These are phyloP conservation scores for Orychophragmus violaceus DNA, from an alignment of 345 rosid genomes.

Conservation along the genomic window DNA sequence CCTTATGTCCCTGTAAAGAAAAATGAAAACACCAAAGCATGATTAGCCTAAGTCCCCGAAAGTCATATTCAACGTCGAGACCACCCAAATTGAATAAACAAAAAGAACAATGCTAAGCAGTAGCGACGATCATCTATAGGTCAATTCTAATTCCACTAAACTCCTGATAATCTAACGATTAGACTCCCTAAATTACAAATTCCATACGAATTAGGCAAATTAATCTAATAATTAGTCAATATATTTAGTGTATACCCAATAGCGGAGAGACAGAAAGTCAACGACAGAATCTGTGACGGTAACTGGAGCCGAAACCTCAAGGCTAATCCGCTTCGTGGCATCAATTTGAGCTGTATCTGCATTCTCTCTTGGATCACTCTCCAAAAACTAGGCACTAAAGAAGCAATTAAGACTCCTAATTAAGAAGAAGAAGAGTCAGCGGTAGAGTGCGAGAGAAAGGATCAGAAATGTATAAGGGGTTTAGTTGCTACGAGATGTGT, in stretches of 20 bases:
- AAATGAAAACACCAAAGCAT: not conserved
- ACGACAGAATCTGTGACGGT: too few species aligned
- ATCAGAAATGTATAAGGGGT: too few species aligned
- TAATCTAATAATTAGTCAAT: not conserved
- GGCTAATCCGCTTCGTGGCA: too few species aligned
- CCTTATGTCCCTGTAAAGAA: conserved; percentile 65
- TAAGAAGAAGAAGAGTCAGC: too few species aligned
- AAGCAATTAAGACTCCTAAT: too few species aligned
- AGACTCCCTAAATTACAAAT: not conserved
- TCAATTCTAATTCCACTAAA: conserved; percentile 18
- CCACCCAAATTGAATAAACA: not conserved
- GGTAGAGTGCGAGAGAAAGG: too few species aligned
- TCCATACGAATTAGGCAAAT: not conserved
- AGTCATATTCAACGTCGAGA: not conserved
- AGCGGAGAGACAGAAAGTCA: conserved; percentile 25
- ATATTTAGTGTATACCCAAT: conserved; percentile 57
- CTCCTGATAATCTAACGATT: not conserved
- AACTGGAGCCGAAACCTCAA: too few species aligned
- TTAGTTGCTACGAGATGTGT: too few species aligned
- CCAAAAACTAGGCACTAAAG: too few species aligned
- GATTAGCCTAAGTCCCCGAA: conserved; percentile 10
- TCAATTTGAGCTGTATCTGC: too few species aligned
- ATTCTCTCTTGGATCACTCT: too few species aligned
- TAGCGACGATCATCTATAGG: not conserved
- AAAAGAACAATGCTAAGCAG: not conserved